Base-by-base conservation (phyloP, 169 alveolate species). In the Eimeria necatrix region DNA sequence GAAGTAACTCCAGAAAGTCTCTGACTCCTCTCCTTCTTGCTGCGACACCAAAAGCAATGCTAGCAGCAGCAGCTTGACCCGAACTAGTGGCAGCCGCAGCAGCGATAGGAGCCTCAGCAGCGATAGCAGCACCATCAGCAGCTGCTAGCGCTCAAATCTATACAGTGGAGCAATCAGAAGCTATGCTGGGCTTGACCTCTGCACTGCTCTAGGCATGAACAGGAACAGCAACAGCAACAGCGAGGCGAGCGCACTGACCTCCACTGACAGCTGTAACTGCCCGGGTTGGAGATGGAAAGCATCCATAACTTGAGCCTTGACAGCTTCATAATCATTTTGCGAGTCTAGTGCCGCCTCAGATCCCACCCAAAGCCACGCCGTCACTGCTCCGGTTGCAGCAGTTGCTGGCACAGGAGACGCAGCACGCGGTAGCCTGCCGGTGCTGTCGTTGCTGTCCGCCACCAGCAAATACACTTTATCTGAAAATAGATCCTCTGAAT, bases 1-100 rank as follows among this genome's bases (percentile, higher is more conserved):
- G 48, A 84, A 84, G 49, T 84, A 46, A 59, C 92, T 84, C 92
- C 92, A 84, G 68, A 84, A 84, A 32, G 80, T 56, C 78, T 84
- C 92, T 16, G 92, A 84, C 61, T 84, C 92, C 64, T 84, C 80
- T 51, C 92, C 92, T 61, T 84, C 92, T 48, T 26, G 92, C 92
- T 84, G 92, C 92, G 59, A 46, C 78, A 12, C 80, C 80, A 32
- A 14, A 56, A 49, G n/a, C 22, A 22, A 68, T 4, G 80, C 49
- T 32, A 32, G 22, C 85, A 46, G 8, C 1, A 60, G 59, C 5
- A 26, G 53, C 22, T 59, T 84, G 80, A 22, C 14, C 24, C 14
- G 18, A 6, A 46, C 16, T 48, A 41, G 80, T 12, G 53, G 78
- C 78, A 26, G 78, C 80, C 2, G 80, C 92, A 84, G 60, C 92